Percentiles rank a stretch among this genome's conserved stretches.
phyloP scores from a whole-genome alignment of 176 grass and related monocot genomes.

The Pharus latifolius region DNA sequence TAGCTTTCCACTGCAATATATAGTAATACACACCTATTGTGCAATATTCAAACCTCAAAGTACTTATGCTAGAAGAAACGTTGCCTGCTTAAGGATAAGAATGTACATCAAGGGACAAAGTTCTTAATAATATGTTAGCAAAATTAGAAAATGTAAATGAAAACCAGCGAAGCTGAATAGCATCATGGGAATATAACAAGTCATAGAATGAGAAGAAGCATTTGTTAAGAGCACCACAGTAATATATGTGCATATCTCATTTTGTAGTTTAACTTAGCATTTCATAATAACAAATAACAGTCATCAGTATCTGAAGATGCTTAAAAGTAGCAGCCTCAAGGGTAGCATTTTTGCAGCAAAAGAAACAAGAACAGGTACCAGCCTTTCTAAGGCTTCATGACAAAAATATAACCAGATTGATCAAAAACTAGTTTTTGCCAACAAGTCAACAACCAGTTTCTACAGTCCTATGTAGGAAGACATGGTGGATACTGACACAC shows the following conservation, averaged over 20 bases:
- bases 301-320: too few species aligned
- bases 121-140: background rate
- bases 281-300: background rate
- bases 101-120: background rate
- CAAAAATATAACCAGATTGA: background rate
- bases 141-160: constrained; percentile 8
- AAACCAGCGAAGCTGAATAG: background rate
- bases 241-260: background rate
- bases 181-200: background rate
- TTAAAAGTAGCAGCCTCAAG: too few species aligned
- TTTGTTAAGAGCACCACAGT: too few species aligned
- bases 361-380: too few species aligned
- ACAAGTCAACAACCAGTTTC: background rate
- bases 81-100: background rate
- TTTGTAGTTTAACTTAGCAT: background rate
- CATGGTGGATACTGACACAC: background rate
- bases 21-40: background rate
- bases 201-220: background rate
- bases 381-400: background rate
- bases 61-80: background rate
- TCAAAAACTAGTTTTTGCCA: background rate
- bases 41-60: background rate
- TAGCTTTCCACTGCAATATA: background rate
- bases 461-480: background rate
- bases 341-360: too few species aligned